These are phyloP conservation scores for Hypoxylon rubiginosum DNA, from an alignment of 2,329 filamentous ascomycete species.

Conservation along the genomic window DNA sequence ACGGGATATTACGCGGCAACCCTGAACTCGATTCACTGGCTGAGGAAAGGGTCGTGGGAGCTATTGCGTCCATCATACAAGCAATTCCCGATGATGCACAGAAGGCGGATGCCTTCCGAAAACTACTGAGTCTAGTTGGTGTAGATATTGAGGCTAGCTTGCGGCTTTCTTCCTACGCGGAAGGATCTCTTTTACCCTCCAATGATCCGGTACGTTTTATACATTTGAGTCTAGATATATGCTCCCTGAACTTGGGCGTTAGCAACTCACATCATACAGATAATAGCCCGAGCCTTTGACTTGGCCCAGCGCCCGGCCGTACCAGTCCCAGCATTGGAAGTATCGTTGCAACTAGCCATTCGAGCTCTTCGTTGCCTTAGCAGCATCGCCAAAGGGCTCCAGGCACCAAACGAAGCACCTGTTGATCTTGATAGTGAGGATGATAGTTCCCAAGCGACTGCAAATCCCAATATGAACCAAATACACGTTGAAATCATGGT, in stretches of 20 bases:
- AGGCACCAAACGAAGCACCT: conserved; percentile 74
- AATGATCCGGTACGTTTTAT: conserved; percentile 48
- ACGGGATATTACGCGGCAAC: conserved; percentile 71
- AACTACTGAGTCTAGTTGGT: conserved; percentile 73
- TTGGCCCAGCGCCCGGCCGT: conserved; percentile 42
- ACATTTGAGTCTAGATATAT: conserved; percentile 31
- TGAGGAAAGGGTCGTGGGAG: conserved; percentile 80
- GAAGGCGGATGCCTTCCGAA: conserved; percentile 67
- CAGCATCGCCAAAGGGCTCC: conserved; percentile 78
- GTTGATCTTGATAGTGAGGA: conserved; percentile 74
- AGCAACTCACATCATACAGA: conserved; percentile 45
- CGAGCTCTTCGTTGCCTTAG: conserved; percentile 76
- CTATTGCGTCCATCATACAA: conserved; percentile 81
- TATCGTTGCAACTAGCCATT: conserved; percentile 63
- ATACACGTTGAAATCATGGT: conserved; percentile 64
- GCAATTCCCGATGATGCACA: conserved; percentile 71
- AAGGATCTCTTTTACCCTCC: conserved; percentile 40
- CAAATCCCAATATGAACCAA: conserved; percentile 41
- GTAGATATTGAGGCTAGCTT: conserved; percentile 67
- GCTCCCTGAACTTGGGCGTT: conserved; percentile 30
- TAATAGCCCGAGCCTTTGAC: conserved; percentile 49
- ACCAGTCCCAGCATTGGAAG: conserved; percentile 54
- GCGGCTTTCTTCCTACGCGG: conserved; percentile 52
- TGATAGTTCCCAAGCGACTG: conserved; percentile 17
- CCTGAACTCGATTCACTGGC: conserved; percentile 75